Evolutionary conservation across 495 filamentous ascomycete genomes (phyloP), one percentile per base, ranked within the genome.

Genomic region (Cetradonia linearis): DNA sequence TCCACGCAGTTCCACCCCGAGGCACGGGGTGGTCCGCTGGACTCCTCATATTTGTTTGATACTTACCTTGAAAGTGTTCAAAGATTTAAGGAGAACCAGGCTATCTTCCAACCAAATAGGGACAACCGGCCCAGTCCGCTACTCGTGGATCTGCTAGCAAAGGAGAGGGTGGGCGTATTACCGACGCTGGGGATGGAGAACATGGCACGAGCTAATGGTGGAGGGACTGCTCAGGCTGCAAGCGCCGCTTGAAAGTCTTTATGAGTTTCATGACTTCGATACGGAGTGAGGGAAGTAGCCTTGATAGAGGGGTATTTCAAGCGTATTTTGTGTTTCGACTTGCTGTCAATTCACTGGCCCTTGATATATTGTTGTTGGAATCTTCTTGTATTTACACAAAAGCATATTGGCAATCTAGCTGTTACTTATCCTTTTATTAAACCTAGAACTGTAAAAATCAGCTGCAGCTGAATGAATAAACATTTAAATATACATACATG

Each of bases 1-100:
- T 89, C 86, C 63, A 95, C 91, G 59, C 93, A 97, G 73, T 98
- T 97, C 83, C 93, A 98, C 70, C 93, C 93, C 38, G 93, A 97
- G 74, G 94, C 93, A 56, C 93, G 94, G 75, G 93, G 93, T 46
- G 93, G 94, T 56, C 93, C 93, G 28, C 83, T 94, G 69, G 93
- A 98, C 75, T 91, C 87, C 31, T 80, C 87, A 0, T 97, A 94
- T 72, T 81, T 98, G 49, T 98, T 98, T 70, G 93, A 98, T 73
- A 87, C 86, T 76, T 98, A 98, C 74, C 77, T 98, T 25, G 83
- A 93, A 69, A 91, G 86, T 63, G 91, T 96, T 23, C 78, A 80
- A 71, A 84, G 85, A 70, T 96, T 88, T 80, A 96, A 96, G 85
- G 76, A 84, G 62, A 86, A 74, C 73, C 86, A 90, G 72, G 75